These are phyloP conservation scores for Centrapalus pauciflorus DNA, from an alignment of 129 eudicot species.

Conservation along the genomic window DNA sequence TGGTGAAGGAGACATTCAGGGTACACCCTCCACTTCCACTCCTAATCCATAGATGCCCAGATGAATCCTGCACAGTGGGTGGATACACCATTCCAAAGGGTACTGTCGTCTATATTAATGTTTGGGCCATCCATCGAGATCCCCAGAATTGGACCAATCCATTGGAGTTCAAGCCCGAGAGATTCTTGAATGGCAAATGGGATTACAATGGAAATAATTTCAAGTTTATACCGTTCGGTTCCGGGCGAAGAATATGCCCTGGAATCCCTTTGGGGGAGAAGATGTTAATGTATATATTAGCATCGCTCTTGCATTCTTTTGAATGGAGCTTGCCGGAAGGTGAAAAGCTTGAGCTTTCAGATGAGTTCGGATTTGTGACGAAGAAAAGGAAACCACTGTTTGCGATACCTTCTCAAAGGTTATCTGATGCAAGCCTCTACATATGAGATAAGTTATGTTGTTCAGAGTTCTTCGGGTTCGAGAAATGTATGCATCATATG, in stretches of 20 bases:
- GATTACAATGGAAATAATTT: constrained; percentile 27
- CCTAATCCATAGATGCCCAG: constrained; percentile 32
- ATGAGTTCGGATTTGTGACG: constrained; percentile 22
- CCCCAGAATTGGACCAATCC: constrained; percentile 18
- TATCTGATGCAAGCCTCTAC: constrained; percentile 15
- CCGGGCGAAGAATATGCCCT: constrained; percentile 28
- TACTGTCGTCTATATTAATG: constrained; percentile 22
- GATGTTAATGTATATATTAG: constrained; percentile 26
- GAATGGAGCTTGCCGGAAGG: constrained; percentile 24
- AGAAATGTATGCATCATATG: no score
- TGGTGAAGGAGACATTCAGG: constrained; percentile 36
- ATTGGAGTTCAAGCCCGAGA: constrained; percentile 21
- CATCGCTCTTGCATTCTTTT: constrained; percentile 27
- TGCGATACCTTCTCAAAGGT: constrained; percentile 21
- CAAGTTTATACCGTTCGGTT: constrained; percentile 22
- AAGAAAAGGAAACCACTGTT: constrained; percentile 22
- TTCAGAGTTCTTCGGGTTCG: no score
- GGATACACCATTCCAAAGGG: constrained; percentile 47
- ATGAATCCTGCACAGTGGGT: constrained; percentile 24
- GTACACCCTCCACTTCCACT: constrained; percentile 45
- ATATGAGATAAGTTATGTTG: no score
- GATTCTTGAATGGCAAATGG: constrained; percentile 22
- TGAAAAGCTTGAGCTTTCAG: constrained; percentile 20
- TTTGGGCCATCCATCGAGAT: constrained; percentile 31
- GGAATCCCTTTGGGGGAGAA: constrained; percentile 25